These are phyloP conservation scores for Gigaspora rosea DNA, from an alignment of 192 early-diverging fungal genomes.

Conservation along the genomic window DNA sequence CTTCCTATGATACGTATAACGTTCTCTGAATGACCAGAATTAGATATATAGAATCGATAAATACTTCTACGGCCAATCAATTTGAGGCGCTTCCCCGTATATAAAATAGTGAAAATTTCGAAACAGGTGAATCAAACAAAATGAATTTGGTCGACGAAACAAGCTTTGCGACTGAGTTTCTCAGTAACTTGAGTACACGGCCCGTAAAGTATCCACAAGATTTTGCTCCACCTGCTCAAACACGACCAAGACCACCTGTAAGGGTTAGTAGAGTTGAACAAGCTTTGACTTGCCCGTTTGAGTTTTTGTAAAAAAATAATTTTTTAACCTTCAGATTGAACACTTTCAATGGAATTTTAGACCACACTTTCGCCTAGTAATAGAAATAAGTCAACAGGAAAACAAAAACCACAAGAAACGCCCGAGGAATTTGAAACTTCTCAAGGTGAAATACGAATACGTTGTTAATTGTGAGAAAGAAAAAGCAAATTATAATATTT, in stretches of 20 bases:
- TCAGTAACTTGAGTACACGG: conserved; percentile 12
- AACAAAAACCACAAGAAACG: conserved; percentile 1
- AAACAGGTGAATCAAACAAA: not conserved
- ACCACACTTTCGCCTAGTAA: not conserved
- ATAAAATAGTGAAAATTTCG: too few species aligned
- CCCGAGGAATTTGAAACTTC: not conserved
- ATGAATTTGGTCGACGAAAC: conserved; percentile 30
- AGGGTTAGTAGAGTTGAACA: not conserved
- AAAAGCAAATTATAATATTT: not conserved
- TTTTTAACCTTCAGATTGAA: not conserved
- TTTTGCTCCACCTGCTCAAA: conserved; percentile 28
- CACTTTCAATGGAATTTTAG: too few species aligned
- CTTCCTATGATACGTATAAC: too few species aligned
- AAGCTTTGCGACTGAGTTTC: conserved; percentile 14
- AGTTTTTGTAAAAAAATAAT: not conserved
- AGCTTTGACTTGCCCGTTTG: not conserved
- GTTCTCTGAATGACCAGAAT: too few species aligned
- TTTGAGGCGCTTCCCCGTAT: too few species aligned
- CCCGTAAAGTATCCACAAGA: conserved; percentile 27
- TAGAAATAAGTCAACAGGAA: conserved; percentile 2
- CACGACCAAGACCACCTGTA: conserved; percentile 9
- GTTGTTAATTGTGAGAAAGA: not conserved
- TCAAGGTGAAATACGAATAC: not conserved
- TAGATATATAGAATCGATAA: too few species aligned
- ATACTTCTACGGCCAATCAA: too few species aligned